Evolutionary conservation across 805 yeast species (phyloP).

Genomic region (Ogataea polymorpha): DNA sequence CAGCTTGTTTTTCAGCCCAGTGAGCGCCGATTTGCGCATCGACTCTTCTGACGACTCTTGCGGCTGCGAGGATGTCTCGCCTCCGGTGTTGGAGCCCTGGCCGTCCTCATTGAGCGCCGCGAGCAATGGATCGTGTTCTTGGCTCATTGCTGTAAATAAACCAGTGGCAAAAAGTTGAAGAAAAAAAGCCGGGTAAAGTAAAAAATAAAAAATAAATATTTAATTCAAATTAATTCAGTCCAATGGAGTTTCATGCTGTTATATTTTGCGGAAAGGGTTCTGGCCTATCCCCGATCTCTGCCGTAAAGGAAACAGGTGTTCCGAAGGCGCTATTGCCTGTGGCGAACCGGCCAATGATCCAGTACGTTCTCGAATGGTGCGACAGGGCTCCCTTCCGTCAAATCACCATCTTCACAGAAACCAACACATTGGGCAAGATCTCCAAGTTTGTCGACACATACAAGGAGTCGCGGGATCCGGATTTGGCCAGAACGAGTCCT

Average conservation of each 20-base stretch:
- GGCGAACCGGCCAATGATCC: conserved; percentile 86
- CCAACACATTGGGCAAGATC: conserved; percentile 46
- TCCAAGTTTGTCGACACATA: conserved; percentile 47
- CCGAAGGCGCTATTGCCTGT: conserved; percentile 87
- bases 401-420: conserved; percentile 57
- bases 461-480: conserved; percentile 37
- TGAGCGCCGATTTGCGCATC: conserved; percentile 66
- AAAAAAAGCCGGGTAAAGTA: conserved; percentile 12
- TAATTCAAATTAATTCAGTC: neutral
- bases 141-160: conserved; percentile 26
- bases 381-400: conserved; percentile 74
- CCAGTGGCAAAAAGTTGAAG: conserved; percentile 12
- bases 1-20: conserved; percentile 77
- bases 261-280: conserved; percentile 86
- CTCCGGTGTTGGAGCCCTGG: conserved; percentile 9
- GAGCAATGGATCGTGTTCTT: conserved; percentile 72
- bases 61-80: conserved; percentile 24
- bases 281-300: conserved; percentile 67
- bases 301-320: conserved; percentile 56
- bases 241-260: conserved; percentile 87
- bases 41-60: conserved; percentile 27
- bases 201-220: neutral
- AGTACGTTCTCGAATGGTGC: conserved; percentile 91
- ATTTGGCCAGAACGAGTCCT: conserved; percentile 31
- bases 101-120: conserved; percentile 53